Conservation (phyloP, 169 alveolate species). For the Eimeria praecox region DNA sequence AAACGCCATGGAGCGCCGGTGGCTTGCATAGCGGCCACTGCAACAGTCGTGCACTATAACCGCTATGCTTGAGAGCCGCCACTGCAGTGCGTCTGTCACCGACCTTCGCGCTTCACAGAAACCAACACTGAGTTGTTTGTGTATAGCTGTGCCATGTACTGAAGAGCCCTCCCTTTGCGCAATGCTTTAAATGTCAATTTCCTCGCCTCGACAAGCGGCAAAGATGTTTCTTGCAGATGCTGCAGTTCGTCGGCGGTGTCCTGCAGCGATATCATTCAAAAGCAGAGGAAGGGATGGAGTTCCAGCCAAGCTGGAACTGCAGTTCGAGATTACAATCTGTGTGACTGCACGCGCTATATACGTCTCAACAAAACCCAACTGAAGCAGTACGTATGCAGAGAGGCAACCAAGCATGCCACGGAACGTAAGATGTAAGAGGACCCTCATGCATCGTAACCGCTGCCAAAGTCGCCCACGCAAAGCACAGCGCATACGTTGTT, state of each 20-base stretch:
- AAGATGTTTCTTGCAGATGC: conserved; percentile 58
- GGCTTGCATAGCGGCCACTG: background rate
- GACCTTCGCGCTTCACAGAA: conserved; percentile 72
- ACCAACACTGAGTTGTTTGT: conserved; percentile 48
- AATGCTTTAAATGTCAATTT: conserved; percentile 80
- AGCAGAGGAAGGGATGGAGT: background rate
- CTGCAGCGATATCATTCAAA: conserved; percentile 4
- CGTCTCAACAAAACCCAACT: background rate
- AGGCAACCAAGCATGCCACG: background rate
- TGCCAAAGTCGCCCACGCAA: background rate
- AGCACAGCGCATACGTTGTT: background rate
- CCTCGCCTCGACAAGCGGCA: conserved; percentile 80
- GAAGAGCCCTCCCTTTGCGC: conserved; percentile 81
- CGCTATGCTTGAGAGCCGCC: background rate
- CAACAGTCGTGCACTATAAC: background rate
- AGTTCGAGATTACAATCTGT: background rate
- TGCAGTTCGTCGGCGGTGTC: conserved; percentile 57
- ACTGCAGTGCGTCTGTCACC: background rate
- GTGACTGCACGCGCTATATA: background rate
- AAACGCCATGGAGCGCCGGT: background rate
- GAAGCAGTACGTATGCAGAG: background rate
- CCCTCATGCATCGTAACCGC: background rate
- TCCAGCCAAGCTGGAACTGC: background rate
- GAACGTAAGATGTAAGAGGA: background rate
- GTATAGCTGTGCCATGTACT: conserved; percentile 79